Evolutionary conservation across 2,329 filamentous ascomycete species (phyloP), one percentile per base, ranked within the genome.

Genomic region (Venturiaceae sp.): DNA sequence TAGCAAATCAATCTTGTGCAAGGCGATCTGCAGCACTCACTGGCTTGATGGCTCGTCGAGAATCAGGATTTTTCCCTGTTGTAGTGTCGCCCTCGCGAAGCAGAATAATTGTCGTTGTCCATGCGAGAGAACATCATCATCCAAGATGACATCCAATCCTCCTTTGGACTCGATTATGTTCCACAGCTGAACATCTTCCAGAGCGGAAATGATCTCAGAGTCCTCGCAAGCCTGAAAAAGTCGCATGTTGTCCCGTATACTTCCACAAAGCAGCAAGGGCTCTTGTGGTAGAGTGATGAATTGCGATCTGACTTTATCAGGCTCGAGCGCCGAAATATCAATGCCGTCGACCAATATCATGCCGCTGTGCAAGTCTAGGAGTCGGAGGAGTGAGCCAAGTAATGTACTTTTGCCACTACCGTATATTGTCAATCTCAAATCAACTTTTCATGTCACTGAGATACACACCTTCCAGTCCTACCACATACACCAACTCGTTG

Each of bases 361-460:
- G 11, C 78, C 79, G 0, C 67, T 62, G 1, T 69, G 68, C 1
- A 74, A 64, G 26, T 80, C 73, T 2, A 81, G 62, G 64, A 83
- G 75, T 9, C 78, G 73, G 55, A 82, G 71, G 7, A 82, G 66
- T 0, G 75, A 68, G 3, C 77, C 70, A 1, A 81, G 69, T 0
- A 82, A 66, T 0, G 77, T 79, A 0, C 74, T 77, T 65, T 82
- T 81, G 2, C 80, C 79, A 58, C 77, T n/a, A n/a, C n/a, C n/a
- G n/a, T n/a, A n/a, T n/a, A n/a, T n/a, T n/a, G n/a, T n/a, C n/a
- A n/a, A n/a, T n/a, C n/a, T n/a, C n/a, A n/a, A n/a, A n/a, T n/a
- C n/a, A n/a, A n/a, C n/a, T n/a, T n/a, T n/a, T n/a, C n/a, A n/a
- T n/a, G n/a, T n/a, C n/a, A n/a, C n/a, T n/a, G n/a, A n/a, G n/a